Evolutionary conservation across 75 land plant species (phyloP), one percentile per base, ranked within the genome.

Genomic region (Cryptomeria japonica): DNA sequence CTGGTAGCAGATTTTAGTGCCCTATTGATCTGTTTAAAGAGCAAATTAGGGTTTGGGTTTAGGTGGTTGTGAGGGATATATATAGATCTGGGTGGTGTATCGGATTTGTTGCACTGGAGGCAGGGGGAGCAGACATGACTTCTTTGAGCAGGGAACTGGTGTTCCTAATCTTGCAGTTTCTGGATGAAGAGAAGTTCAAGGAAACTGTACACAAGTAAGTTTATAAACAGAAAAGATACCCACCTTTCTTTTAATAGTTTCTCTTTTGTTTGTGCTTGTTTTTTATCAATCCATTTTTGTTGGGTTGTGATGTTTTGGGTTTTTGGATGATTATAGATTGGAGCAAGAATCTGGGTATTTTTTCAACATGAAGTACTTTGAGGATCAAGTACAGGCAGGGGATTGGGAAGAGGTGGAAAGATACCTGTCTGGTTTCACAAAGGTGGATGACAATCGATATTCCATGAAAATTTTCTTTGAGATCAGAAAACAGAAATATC

Each of bases 391-490:
- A 28, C 90, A 91, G 55, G 91, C 89, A 84, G 99, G 99, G 41
- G 95, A 97, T 80, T 97, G 99, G 99, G 99, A 97, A 39, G 97
- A 96, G 80, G 99, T 97, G 56, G 99, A 97, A 88, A 90, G 91
- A 83, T 96, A 97, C 89, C 89, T 97, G 7, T 94, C 97, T 1
- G 98, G 98, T 1, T 97, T 94, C 90, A 97, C 98, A 5, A 97
- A 97, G 89, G 96, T 97, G 79, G 99, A 97, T 90, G 99, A 97
- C 86, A 97, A 97, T 79, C 92, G 97, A 36, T 97, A 96, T 72
- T 97, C 99, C n/a, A 97, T 97, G 99, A 96, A 97, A 92, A 97
- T 97, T 25, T 97, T 96, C 88, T 97, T 97, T 78, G 97, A 97
- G 90, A 97, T 97, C 49, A 88, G 99, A 37, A 97, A 97, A 89